These are phyloP conservation scores for Cordyceps farinosa DNA, from an alignment of 2,329 filamentous ascomycete species.

Conservation along the genomic window DNA sequence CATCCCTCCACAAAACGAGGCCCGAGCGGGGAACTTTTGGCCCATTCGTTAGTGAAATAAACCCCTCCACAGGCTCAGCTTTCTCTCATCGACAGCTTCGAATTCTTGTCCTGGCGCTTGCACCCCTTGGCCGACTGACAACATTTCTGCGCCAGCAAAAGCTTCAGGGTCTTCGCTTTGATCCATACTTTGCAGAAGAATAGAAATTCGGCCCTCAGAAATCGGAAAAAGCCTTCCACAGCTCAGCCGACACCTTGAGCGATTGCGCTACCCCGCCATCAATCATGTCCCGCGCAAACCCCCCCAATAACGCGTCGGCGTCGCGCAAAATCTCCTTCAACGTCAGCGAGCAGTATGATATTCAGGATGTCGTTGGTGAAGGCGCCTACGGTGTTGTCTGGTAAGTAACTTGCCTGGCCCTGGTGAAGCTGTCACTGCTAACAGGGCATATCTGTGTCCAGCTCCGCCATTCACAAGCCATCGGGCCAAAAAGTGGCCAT, in stretches of 20 bases:
- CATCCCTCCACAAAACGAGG: conserved; percentile 17
- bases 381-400: conserved; percentile 98
- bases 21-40: conserved; percentile 17
- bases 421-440: conserved; percentile 9
- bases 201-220: not conserved
- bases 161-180: not conserved
- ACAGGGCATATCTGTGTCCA: conserved; percentile 34
- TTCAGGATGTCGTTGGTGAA: conserved; percentile 98
- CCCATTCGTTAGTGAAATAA: conserved; percentile 10
- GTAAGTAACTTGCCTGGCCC: conserved; percentile 50
- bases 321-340: conserved; percentile 99
- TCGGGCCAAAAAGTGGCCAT: conserved; percentile 98
- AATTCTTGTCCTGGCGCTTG: conserved; percentile 6
- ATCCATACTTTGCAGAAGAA: not conserved
- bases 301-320: conserved; percentile 56
- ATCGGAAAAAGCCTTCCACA: not conserved
- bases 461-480: conserved; percentile 96
- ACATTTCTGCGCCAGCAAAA: not conserved
- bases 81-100: conserved; percentile 1
- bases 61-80: conserved; percentile 14
- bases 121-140: not conserved
- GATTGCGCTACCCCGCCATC: conserved; percentile 19
- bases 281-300: conserved; percentile 54
- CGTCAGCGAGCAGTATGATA: conserved; percentile 98
- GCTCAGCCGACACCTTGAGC: not conserved